A percentile compares a stretch with the other conserved stretches of the same genome.
Conservation (phyloP, 1,139 yeast genomes). For the Suhomyces bribrorum region DNA sequence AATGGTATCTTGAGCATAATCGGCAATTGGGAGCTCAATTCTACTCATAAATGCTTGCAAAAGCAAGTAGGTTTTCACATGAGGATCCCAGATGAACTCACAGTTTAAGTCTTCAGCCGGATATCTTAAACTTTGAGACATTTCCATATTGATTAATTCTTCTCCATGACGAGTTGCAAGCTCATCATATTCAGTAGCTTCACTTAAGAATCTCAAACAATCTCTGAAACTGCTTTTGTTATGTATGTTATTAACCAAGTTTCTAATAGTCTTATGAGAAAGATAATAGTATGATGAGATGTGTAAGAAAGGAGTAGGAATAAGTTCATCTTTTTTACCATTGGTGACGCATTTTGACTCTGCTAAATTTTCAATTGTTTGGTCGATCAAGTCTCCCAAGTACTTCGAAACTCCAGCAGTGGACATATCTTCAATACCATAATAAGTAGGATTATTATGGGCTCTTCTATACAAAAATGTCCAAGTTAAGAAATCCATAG, state of each 20-base stretch:
- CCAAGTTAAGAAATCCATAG: constrained; percentile 91
- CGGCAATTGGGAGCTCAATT: constrained; percentile 88
- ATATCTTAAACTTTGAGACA: constrained; percentile 79
- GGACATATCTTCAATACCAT: constrained; percentile 75
- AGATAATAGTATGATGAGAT: constrained; percentile 91
- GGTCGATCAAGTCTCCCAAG: constrained; percentile 71
- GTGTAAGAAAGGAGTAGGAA: constrained; percentile 80
- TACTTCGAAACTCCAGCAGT: constrained; percentile 69
- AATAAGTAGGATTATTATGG: constrained; percentile 93
- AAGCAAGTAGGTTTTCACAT: constrained; percentile 82
- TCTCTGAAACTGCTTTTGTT: constrained; percentile 61
- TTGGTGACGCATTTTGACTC: constrained; percentile 71
- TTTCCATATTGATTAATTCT: constrained; percentile 85
- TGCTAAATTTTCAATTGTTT: constrained; percentile 63
- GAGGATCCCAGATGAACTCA: constrained; percentile 91
- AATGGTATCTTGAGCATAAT: constrained; percentile 90
- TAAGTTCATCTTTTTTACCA: constrained; percentile 49
- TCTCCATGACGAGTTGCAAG: constrained; percentile 95
- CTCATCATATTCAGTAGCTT: constrained; percentile 89
- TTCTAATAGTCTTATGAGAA: constrained; percentile 85
- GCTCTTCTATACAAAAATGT: constrained; percentile 92
- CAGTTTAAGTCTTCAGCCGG: constrained; percentile 67
- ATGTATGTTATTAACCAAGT: constrained; percentile 54
- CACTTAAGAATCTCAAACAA: constrained; percentile 69
- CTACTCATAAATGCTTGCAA: constrained; percentile 86